Conservation (phyloP, 2,329 filamentous ascomycete genomes). For the Colletotrichum incanum region DNA sequence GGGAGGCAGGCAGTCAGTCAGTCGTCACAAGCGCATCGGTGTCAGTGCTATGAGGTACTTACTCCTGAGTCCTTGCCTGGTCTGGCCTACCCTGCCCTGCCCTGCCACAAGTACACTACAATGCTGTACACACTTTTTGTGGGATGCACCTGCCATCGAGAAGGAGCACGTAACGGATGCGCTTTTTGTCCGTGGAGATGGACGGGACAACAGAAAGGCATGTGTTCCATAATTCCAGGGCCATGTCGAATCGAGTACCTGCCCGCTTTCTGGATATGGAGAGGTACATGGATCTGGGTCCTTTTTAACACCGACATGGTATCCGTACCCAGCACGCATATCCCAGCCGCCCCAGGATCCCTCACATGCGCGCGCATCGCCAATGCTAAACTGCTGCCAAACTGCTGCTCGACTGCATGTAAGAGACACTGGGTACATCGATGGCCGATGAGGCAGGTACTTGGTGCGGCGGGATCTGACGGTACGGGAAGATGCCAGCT, state of each 20-base stretch:
- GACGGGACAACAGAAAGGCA: constrained; percentile 4
- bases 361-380: not conserved
- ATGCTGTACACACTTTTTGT: too few relatives aligned
- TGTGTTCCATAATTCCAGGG: constrained; percentile 4
- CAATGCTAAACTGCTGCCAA: not conserved
- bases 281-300: not conserved
- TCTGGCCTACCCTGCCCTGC: not conserved
- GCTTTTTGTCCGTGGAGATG: not conserved
- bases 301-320: not conserved
- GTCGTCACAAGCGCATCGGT: too few relatives aligned
- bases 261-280: not conserved
- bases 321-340: not conserved
- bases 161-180: not conserved
- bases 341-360: not conserved
- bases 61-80: too few relatives aligned
- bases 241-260: constrained; percentile 8
- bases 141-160: not conserved
- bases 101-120: not conserved
- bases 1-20: not conserved
- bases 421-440: too few relatives aligned
- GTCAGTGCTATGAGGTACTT: not conserved
- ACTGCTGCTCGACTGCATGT: not conserved
- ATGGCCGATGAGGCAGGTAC: not conserved
- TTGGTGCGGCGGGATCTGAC: not conserved
- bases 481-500: not conserved